Base-by-base conservation (phyloP, 106 monocot genomes). In the Phalaenopsis equestris region DNA sequence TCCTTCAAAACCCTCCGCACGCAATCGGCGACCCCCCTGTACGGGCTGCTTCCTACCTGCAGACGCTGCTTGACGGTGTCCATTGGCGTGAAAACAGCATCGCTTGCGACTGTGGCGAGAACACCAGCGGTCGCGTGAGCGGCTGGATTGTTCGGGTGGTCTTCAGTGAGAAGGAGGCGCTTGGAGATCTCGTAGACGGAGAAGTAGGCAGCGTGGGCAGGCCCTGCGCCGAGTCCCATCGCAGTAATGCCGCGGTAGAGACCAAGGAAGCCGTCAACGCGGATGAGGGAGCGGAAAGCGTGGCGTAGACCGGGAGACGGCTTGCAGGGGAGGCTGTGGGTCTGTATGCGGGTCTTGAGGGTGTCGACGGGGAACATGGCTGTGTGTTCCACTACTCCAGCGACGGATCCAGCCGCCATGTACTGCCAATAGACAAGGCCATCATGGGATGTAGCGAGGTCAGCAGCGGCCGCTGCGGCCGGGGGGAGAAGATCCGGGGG, bases 41-140 rank as follows among this genome's bases (percentile, higher is more conserved):
- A 93, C 30, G 93, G 93, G 55, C 93, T 93, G 37, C 78, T 82
- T 72, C 72, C 39, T 18, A 93, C 82, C 88, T 93, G 93, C 78
- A 93, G 57, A 75, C 93, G 65, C 85, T 93, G 93, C 90, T 93
- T 93, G 38, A 99, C 94, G 11, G 91, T 93, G 55, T 99, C 98
- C 89, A 99, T 91, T 11, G 98, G 98, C n/a, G 92, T 99, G 79
- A 99, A 86, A 43, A 99, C 98, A 0, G 98, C 93, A 56, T 99
- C 98, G 68, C 94, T 90, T 37, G 87, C 84, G 10, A 90, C 85
- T 1, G 93, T 93, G 17, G 93, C 93, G 17, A 89, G 72, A 17
- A 93, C 85, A 18, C 98, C 98, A 15, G 98, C 87, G 1, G 87
- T 61, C 37, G 92, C 94, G 61, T 99, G 98, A n/a, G 83, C 89